These are phyloP conservation scores for Tulasnella sp. DNA, from an alignment of 768 basidiomycete genomes.

Conservation along the genomic window DNA sequence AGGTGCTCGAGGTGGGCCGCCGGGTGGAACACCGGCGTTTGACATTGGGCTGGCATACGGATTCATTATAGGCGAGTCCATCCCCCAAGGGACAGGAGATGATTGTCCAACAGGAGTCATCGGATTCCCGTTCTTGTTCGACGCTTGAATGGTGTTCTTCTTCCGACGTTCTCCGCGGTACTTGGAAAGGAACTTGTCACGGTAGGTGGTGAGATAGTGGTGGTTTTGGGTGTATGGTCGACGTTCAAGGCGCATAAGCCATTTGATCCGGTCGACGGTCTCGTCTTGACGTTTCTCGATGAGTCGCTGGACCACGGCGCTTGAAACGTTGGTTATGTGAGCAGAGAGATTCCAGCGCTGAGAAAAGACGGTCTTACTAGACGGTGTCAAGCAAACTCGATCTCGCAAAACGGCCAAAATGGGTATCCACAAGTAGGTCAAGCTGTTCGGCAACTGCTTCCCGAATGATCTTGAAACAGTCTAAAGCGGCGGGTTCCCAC, in stretches of 20 bases:
- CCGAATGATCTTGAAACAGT: constrained; percentile 33
- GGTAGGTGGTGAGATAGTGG: constrained; percentile 33
- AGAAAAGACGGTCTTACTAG: constrained; percentile 2
- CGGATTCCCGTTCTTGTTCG: not conserved
- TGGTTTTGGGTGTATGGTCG: constrained; percentile 37
- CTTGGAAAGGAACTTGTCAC: constrained; percentile 34
- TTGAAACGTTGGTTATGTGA: constrained; percentile 20
- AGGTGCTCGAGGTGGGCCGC: not conserved
- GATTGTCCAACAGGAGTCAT: not conserved
- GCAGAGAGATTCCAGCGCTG: not conserved
- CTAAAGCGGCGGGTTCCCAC: constrained; percentile 35
- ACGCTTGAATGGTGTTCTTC: not conserved
- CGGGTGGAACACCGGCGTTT: not conserved
- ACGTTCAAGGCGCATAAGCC: constrained; percentile 36
- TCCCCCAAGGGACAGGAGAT: not conserved
- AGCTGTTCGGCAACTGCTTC: constrained; percentile 31
- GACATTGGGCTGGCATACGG: not conserved
- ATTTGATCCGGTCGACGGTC: constrained; percentile 29
- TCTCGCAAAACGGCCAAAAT: constrained; percentile 39
- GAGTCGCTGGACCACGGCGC: constrained; percentile 29
- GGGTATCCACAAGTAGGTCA: constrained; percentile 28
- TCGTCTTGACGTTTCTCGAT: constrained; percentile 29
- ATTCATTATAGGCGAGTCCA: not conserved
- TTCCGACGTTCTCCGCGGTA: constrained; percentile 33
- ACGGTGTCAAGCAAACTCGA: constrained; percentile 12